A percentile compares a stretch with the other conserved stretches of the same genome.
Conservation (phyloP, 371 early-diverging fungal species). For the Catenaria anguillulae region DNA sequence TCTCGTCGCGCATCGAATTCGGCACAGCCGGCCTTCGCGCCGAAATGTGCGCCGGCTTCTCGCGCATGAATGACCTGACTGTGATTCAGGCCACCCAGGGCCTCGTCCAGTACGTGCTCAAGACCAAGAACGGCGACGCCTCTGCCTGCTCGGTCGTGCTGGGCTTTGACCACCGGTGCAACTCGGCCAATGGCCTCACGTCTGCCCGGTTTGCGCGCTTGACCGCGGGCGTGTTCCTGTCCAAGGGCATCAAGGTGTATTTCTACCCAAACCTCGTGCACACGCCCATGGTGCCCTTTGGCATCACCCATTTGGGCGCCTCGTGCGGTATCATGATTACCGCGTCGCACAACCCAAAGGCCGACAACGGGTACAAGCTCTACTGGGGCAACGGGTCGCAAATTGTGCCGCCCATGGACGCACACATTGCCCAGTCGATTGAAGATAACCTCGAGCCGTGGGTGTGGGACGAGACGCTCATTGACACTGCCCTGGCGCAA, state of each 20-base stretch:
- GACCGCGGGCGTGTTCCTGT: constrained; percentile 70
- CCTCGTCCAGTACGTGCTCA: constrained; percentile 7
- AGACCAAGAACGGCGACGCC: background rate
- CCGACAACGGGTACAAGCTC: constrained; percentile 98
- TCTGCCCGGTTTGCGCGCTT: constrained; percentile 68
- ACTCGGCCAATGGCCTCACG: constrained; percentile 31
- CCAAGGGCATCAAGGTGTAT: constrained; percentile 68
- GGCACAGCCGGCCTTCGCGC: constrained; percentile 88
- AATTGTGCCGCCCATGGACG: constrained; percentile 81
- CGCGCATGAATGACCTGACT: constrained; percentile 85
- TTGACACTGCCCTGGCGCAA: constrained; percentile 4
- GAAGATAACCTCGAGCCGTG: constrained; percentile 50
- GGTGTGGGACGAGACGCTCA: constrained; percentile 46
- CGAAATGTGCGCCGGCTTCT: constrained; percentile 89
- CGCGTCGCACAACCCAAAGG: constrained; percentile 94
- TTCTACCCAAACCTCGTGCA: constrained; percentile 56
- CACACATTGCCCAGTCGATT: constrained; percentile 61
- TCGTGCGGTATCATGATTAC: constrained; percentile 94
- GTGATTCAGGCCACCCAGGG: constrained; percentile 79
- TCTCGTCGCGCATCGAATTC: constrained; percentile 65
- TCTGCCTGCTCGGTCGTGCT: constrained; percentile 35
- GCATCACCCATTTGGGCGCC: constrained; percentile 54
- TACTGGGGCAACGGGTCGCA: constrained; percentile 87
- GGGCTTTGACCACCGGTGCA: constrained; percentile 90
- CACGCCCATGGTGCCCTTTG: constrained; percentile 86